Evolutionary conservation across 441 rosid genomes (phyloP).

Genomic region (Macaranga tanarius): DNA sequence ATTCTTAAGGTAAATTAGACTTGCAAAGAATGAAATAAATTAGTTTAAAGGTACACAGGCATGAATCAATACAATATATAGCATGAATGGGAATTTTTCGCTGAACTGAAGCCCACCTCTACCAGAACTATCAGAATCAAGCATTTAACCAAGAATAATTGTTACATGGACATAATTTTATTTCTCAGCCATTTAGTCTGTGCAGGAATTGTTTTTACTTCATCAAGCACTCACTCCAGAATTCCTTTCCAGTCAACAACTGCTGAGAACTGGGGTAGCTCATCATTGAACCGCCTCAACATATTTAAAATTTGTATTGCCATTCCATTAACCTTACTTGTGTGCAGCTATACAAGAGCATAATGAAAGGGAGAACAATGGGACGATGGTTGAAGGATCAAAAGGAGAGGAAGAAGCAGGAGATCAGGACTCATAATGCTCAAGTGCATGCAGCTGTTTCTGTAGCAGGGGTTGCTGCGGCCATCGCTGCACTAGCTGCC

Average conservation of each 20-base stretch:
- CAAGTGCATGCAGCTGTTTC: slow-evolving; percentile 88
- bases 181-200: slow-evolving; percentile 3
- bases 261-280: slow-evolving; percentile 58
- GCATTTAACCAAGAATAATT: not conserved
- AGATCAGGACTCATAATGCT: slow-evolving; percentile 73
- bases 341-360: slow-evolving; percentile 71
- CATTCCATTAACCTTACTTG: not conserved
- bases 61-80: not conserved
- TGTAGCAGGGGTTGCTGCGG: slow-evolving; percentile 93
- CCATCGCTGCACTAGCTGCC: slow-evolving; percentile 72
- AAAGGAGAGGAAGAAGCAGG: slow-evolving; percentile 90
- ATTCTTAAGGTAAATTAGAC: not conserved
- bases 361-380: slow-evolving; percentile 66
- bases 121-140: not conserved
- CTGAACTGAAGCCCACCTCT: not conserved
- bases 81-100: not conserved
- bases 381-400: slow-evolving; percentile 93
- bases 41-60: not conserved
- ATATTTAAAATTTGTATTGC: not conserved
- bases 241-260: slow-evolving; percentile 50
- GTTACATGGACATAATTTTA: not conserved
- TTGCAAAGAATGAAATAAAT: not conserved
- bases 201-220: slow-evolving; percentile 60
- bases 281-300: slow-evolving; percentile 17
- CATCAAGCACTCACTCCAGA: slow-evolving; percentile 69